Evolutionary conservation across 2,329 filamentous ascomycete species (phyloP).

Genomic region (Nigrograna mackinnonii): DNA sequence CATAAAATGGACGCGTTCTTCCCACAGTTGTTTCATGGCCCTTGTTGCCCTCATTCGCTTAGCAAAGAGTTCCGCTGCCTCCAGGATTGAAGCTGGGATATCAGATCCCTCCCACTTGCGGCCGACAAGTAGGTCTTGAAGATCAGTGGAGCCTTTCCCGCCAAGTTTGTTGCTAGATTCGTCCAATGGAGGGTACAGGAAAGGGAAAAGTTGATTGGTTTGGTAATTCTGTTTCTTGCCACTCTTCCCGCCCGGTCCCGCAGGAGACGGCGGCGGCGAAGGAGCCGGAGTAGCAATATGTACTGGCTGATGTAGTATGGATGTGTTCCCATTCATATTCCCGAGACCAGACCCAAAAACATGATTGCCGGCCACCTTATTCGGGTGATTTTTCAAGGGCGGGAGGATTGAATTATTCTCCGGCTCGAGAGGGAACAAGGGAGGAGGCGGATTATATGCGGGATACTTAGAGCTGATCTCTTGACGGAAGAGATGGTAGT

Average conservation of each 20-base stretch:
- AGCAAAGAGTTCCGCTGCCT: conserved; percentile 91
- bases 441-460: conserved; percentile 87
- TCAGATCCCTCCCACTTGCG: conserved; percentile 92
- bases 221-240: conserved; percentile 99
- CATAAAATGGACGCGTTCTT: conserved; percentile 88
- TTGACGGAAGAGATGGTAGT: conserved; percentile 95
- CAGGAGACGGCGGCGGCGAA: conserved; percentile 91
- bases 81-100: conserved; percentile 90
- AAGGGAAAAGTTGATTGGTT: conserved; percentile 98
- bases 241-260: conserved; percentile 80
- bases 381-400: conserved; percentile 75
- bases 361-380: conserved; percentile 50
- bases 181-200: conserved; percentile 93
- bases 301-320: conserved; percentile 92
- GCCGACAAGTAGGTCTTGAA: conserved; percentile 79
- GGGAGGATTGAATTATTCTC: conserved; percentile 92
- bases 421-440: conserved; percentile 80
- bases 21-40: conserved; percentile 91
- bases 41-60: conserved; percentile 88
- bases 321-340: conserved; percentile 54
- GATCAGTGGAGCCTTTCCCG: conserved; percentile 80
- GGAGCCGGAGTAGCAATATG: conserved; percentile 98
- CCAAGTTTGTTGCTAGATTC: conserved; percentile 86
- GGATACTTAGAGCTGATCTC: conserved; percentile 98
- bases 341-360: conserved; percentile 58